Evolutionary conservation across 495 filamentous ascomycete species (phyloP), one percentile per base, ranked within the genome.

Genomic region (Annulohypoxylon bovei): DNA sequence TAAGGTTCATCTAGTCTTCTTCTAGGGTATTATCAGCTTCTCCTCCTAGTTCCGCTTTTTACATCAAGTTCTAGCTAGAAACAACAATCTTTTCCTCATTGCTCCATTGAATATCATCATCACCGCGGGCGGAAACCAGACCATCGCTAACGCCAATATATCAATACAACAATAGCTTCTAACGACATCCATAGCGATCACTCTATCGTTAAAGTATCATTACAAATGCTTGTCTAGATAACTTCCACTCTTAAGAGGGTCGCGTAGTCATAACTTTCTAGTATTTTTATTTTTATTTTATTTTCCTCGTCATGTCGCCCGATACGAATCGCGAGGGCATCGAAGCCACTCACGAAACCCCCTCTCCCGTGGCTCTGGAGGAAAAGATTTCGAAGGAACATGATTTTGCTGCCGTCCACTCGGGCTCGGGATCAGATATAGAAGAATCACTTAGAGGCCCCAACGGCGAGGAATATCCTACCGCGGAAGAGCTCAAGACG

Each of bases 401-500:
- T 11, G 68, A 68, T 50, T 20, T 66, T 22, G 63, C 58, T 20
- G 25, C 50, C 14, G 12, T 63, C 4, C 40, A 37, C 4, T 71
- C 72, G 3, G 63, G 55, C 14, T 67, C 67, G 12, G 61, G 64
- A 3, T 77, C 67, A 28, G 75, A 75, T 6, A 33, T 56, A 8
- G 72, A 71, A 3, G 72, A 53, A 39, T 37, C 1, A 37, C 62
- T 77, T n/a, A 62, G 67, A 3, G 75, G 75, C 1, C 72, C 75
- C 0, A 73, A 77, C 30, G 75, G 75, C 39, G 72, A 77, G 47
- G 67, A 69, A 58, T 77, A 77, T 61, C 91, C 88, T 0, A 93
- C 87, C 0, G 82, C 84, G 1, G 86, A 89, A 35, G 88, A 94
- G 54, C 72, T 90, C 47, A 65, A 75, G 0, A 87, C 85, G 0